phyloP scores from a whole-genome alignment of 192 early-diverging fungal species.

The Backusella circina region DNA sequence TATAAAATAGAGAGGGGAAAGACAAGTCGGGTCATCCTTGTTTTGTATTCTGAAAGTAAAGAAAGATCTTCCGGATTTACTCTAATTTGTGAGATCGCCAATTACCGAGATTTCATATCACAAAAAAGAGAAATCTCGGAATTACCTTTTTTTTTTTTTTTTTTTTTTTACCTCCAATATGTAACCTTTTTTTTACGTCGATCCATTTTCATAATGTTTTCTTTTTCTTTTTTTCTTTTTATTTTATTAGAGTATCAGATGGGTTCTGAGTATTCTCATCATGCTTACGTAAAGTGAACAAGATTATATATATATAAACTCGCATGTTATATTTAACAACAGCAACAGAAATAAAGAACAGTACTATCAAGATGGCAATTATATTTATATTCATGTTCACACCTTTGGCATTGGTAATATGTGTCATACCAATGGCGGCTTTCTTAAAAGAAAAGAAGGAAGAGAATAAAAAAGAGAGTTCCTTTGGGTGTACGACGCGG shows the following conservation, averaged over 20 bases:
- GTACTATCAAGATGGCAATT: no score
- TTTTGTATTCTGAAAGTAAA: neutral
- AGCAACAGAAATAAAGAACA: no score
- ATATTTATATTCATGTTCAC: neutral
- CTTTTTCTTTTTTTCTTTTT: neutral
- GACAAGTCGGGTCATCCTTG: neutral
- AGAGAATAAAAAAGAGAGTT: neutral
- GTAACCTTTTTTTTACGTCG: neutral
- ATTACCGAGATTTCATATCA: neutral
- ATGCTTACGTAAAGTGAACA: neutral
- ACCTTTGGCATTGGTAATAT: neutral
- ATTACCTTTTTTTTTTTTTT: no score
- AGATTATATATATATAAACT: no score
- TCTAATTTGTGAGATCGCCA: neutral
- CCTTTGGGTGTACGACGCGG: neutral
- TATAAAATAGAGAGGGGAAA: neutral
- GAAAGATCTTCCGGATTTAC: neutral
- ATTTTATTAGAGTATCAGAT: neutral
- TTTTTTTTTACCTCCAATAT: no score
- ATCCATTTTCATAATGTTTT: neutral
- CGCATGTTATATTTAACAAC: no score
- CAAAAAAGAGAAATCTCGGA: neutral
- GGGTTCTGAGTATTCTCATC: neutral
- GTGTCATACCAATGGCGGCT: neutral
- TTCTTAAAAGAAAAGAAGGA: neutral